Conservation (phyloP, 2,329 filamentous ascomycete species). For the Plectosphaerella sp. region DNA sequence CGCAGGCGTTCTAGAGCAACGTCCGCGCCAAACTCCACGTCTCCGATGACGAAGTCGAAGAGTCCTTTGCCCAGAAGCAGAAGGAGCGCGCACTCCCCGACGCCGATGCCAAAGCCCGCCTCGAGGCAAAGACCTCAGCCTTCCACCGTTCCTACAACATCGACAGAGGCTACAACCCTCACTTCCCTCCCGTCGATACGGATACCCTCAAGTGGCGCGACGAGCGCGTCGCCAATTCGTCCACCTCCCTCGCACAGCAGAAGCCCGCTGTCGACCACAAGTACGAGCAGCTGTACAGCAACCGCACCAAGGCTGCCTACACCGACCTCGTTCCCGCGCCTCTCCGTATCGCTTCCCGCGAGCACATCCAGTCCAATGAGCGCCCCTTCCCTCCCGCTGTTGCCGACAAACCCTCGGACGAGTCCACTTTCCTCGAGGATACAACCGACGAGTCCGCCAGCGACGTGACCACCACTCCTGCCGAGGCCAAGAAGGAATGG, state of each 20-base stretch:
- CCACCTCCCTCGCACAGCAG: not conserved
- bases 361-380: not conserved
- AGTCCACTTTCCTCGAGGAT: too few species aligned
- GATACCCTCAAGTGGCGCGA: constrained; percentile 4
- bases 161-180: not conserved
- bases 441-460: too few species aligned
- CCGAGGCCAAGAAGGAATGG: not conserved
- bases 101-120: not conserved
- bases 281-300: constrained; percentile 7
- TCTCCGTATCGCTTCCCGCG: constrained; percentile 8
- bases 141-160: not conserved
- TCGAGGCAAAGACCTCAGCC: not conserved
- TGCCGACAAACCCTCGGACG: too few species aligned
- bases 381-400: too few species aligned
- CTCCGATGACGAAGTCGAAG: constrained; percentile 23
- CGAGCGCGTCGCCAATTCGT: constrained; percentile 3
- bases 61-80: not conserved
- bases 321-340: constrained; percentile 9
- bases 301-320: constrained; percentile 9
- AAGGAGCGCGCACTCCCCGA: not conserved
- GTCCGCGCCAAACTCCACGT: constrained; percentile 23
- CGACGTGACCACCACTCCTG: too few species aligned
- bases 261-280: not conserved
- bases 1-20: constrained; percentile 23
- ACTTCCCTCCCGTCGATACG: not conserved